These are phyloP conservation scores for Nigrospora oryzae DNA, from an alignment of 2,329 filamentous ascomycete species.

Conservation along the genomic window DNA sequence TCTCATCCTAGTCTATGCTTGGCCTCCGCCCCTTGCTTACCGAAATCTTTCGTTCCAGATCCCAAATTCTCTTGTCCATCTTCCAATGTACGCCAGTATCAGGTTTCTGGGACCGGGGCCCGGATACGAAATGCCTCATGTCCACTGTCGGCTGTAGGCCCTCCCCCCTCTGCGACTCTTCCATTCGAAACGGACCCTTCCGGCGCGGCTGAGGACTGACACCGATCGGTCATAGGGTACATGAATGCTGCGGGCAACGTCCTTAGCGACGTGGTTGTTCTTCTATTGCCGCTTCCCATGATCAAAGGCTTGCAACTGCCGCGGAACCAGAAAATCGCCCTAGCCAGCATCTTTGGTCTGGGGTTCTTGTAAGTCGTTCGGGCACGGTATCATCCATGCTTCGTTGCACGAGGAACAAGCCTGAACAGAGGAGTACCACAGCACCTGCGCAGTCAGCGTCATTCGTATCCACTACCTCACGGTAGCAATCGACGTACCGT, in stretches of 20 bases:
- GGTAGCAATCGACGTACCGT: conserved; percentile 23
- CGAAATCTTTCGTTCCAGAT: not conserved
- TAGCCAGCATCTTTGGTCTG: conserved; percentile 27
- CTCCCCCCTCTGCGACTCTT: conserved; percentile 2
- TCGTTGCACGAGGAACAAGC: not conserved
- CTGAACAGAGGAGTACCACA: conserved; percentile 1
- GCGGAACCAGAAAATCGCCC: conserved; percentile 19
- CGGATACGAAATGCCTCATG: conserved; percentile 21
- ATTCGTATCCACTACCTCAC: conserved; percentile 27
- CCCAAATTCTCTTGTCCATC: conserved; percentile 24
- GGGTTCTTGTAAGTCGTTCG: conserved; percentile 26
- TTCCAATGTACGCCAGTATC: conserved; percentile 25
- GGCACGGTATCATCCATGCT: not conserved
- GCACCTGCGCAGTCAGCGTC: conserved; percentile 27
- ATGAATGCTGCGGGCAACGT: conserved; percentile 28
- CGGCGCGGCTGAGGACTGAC: not conserved
- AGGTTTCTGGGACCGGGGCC: conserved; percentile 22
- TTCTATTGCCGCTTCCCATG: conserved; percentile 25
- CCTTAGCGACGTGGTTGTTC: conserved; percentile 25
- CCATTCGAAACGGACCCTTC: not conserved
- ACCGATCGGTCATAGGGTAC: conserved; percentile 5
- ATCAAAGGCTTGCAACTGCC: conserved; percentile 23
- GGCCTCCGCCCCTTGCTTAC: too few relatives aligned
- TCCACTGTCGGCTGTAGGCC: conserved; percentile 24
- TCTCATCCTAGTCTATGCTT: too few relatives aligned